Percentiles rank a stretch among this genome's conserved stretches.
Conservation (phyloP, 2,329 filamentous ascomycete species). For the Xylaria polymorpha region DNA sequence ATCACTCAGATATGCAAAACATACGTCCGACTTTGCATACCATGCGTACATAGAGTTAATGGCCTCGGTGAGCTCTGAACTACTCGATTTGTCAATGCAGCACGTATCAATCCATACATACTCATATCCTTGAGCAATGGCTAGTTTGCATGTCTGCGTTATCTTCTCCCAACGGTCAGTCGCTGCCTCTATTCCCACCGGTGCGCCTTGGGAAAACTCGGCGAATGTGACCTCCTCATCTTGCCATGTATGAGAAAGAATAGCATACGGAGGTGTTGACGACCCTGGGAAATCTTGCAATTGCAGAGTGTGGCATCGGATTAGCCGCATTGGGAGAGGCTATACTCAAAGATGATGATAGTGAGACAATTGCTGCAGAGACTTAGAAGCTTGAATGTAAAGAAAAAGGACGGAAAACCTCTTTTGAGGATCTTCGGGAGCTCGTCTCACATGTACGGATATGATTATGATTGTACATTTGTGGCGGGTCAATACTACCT, state of each 20-base stretch:
- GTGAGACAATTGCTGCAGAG: too few relatives aligned
- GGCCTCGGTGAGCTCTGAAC: not conserved
- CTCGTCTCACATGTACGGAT: too few relatives aligned
- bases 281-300: not conserved
- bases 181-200: not conserved
- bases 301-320: conserved; percentile 1
- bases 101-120: conserved; percentile 12
- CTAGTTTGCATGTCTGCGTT: not conserved
- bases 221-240: conserved; percentile 2
- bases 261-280: not conserved
- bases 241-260: conserved; percentile 16
- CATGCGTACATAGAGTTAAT: conserved; percentile 1
- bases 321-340: not conserved
- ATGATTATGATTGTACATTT: too few relatives aligned
- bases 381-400: too few relatives aligned
- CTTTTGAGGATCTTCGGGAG: too few relatives aligned
- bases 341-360: not conserved
- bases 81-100: conserved; percentile 18
- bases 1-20: conserved; percentile 10
- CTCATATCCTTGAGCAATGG: not conserved
- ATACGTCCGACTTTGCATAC: conserved; percentile 1
- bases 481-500: too few relatives aligned
- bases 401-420: too few relatives aligned
- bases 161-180: conserved; percentile 7
- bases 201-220: not conserved